phyloP scores from a whole-genome alignment of 2,329 filamentous ascomycete genomes.

The Orbilia quercus region DNA sequence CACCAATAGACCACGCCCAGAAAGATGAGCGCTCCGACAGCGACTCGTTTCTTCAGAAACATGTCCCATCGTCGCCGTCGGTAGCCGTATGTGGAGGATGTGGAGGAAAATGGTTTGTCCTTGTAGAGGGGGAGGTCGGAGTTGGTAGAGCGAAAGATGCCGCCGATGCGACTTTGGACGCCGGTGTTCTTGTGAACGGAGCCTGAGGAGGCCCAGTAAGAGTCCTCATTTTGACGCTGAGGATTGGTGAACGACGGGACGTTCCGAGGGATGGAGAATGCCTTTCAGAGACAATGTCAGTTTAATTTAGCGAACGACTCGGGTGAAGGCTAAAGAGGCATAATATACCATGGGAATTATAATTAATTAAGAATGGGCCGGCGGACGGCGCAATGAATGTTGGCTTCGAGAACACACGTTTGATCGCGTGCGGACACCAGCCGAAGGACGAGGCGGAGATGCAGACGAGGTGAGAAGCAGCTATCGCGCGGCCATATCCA shows the following conservation, averaged over 20 bases:
- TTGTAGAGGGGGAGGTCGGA: slow-evolving; percentile 92
- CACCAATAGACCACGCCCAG: slow-evolving; percentile 57
- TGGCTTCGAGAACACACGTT: not conserved
- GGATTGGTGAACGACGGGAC: slow-evolving; percentile 76
- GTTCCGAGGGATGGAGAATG: slow-evolving; percentile 76
- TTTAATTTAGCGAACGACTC: not conserved
- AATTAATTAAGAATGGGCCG: not conserved
- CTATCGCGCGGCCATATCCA: not conserved
- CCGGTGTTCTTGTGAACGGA: slow-evolving; percentile 63
- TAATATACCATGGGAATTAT: not conserved
- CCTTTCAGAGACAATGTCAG: slow-evolving; percentile 61
- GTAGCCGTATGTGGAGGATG: slow-evolving; percentile 63
- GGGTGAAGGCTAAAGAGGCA: not conserved
- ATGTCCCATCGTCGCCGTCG: slow-evolving; percentile 73
- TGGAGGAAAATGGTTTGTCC: slow-evolving; percentile 88
- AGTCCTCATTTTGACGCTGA: slow-evolving; percentile 74
- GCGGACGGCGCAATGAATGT: not conserved
- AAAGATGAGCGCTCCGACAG: slow-evolving; percentile 16
- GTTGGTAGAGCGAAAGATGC: slow-evolving; percentile 73
- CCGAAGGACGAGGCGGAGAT: not conserved
- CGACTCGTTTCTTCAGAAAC: slow-evolving; percentile 65
- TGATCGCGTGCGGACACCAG: not conserved
- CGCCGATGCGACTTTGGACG: slow-evolving; percentile 65
- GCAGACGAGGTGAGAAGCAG: not conserved
- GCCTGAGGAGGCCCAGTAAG: slow-evolving; percentile 71